Base-by-base conservation (phyloP, 2,329 filamentous ascomycete genomes). In the Raffaelea deltoideospora region DNA sequence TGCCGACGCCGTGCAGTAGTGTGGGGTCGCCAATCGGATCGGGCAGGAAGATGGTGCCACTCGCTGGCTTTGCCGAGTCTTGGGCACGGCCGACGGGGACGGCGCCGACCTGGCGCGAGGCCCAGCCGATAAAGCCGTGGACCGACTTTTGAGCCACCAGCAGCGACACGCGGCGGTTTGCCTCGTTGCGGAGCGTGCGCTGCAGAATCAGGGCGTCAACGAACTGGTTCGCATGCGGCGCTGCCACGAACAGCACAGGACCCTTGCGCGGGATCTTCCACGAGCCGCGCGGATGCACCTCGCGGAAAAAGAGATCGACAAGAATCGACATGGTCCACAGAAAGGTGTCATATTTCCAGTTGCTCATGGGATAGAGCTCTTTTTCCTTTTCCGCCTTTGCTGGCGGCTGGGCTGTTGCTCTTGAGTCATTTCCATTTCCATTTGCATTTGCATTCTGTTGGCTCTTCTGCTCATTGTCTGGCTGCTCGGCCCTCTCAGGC, bases 191-290 rank as follows among this genome's bases (percentile, higher is more conserved):
- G 40, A 96, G 73, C 13, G 86, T 85, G 45, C 87, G 79, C 73
- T 94, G 92, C 36, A 98, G 71, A 47, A 96, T 81, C 35, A 98
- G 70, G 37, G 86, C 88, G 52, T 98, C 90, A 53, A 96, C 87
- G 48, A 98, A 98, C 79, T 94, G 85, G 56, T 98, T 98, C 41
- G 88, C 88, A 65, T 98, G 90, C 46, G 90, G 90, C 37, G 88
- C 90, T 31, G 87, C 90, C 47, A 98, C 90, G 51, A 98, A 90
- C 41, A 98, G 83, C 44, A 98, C 74, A 1, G 90, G 87, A 0
- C 87, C 90, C 44, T 75, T 72, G 50, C 80, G 76, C 31, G 90
- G 90, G 31, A 98, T 82, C 58, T 87, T 88, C 86, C 90, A 98
- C 44, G 87, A 84, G 47, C 86, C 86, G 45, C 90, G 74, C 11